phyloP scores from a whole-genome alignment of 148 eudicot genomes.

The Rhododendron molle region DNA sequence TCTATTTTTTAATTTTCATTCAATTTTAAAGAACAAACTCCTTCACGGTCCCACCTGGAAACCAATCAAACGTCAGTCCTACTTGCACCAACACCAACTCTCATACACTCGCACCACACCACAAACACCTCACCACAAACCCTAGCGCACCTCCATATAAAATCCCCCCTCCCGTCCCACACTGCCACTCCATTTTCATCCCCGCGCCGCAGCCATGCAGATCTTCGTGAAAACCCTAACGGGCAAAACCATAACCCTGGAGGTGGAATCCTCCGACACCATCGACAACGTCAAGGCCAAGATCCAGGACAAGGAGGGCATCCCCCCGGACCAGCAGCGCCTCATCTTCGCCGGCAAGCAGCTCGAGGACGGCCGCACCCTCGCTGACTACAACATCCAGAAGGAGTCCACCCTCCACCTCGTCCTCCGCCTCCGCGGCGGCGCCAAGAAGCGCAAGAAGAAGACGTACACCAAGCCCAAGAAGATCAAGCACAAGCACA shows the following conservation, averaged over 20 bases:
- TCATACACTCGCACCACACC: not conserved
- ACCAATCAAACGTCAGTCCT: not conserved
- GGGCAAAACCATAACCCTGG: slow-evolving; percentile 18
- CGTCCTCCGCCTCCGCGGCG: slow-evolving; percentile 16
- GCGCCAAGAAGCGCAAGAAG: slow-evolving; percentile 23
- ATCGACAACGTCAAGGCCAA: slow-evolving; percentile 28
- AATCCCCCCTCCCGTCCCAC: not conserved
- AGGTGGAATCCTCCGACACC: slow-evolving; percentile 22
- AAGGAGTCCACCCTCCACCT: slow-evolving; percentile 24
- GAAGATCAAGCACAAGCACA: slow-evolving; percentile 29
- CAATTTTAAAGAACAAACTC: too few species aligned
- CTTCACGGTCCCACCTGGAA: not conserved
- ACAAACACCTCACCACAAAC: not conserved
- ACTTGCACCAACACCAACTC: not conserved
- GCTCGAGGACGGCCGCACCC: slow-evolving; percentile 26
- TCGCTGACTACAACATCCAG: slow-evolving; percentile 29
- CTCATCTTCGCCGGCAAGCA: slow-evolving; percentile 27
- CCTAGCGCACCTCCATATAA: not conserved
- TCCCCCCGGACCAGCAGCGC: slow-evolving; percentile 24
- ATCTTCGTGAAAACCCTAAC: slow-evolving; percentile 22
- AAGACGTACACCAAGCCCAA: slow-evolving; percentile 29
- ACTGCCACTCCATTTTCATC: not conserved
- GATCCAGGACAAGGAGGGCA: slow-evolving; percentile 28
- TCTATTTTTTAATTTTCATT: too few species aligned
- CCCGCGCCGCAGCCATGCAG: slow-evolving; percentile 3